Conservation (phyloP, 2,329 filamentous ascomycete species). For the Neurospora crassa region DNA sequence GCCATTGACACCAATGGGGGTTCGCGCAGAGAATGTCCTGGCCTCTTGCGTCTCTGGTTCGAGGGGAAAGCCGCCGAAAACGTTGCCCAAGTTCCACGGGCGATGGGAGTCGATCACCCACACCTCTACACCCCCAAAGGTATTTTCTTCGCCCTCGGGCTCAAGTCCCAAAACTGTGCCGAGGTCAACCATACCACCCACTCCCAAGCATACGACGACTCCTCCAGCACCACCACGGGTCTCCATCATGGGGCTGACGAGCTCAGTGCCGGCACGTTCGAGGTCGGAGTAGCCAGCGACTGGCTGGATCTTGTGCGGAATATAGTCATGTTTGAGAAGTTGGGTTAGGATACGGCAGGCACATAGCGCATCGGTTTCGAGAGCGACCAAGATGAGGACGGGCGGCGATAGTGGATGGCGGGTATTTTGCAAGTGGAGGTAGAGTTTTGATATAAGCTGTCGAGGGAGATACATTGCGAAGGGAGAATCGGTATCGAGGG, state of each 20-base stretch:
- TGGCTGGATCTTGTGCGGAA: slow-evolving; percentile 93
- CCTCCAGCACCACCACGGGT: slow-evolving; percentile 76
- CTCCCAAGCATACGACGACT: slow-evolving; percentile 83
- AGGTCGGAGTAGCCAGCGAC: slow-evolving; percentile 89
- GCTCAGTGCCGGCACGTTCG: slow-evolving; percentile 64
- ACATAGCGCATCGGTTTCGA: slow-evolving; percentile 92
- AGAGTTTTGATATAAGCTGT: slow-evolving; percentile 79
- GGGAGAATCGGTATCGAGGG: slow-evolving; percentile 22
- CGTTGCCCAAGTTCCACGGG: slow-evolving; percentile 90
- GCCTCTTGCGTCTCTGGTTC: slow-evolving; percentile 40
- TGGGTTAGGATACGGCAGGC: slow-evolving; percentile 89
- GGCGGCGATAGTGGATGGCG: slow-evolving; percentile 86
- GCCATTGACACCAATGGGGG: slow-evolving; percentile 57
- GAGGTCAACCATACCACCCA: slow-evolving; percentile 85
- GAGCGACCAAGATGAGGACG: slow-evolving; percentile 81
- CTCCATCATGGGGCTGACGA: slow-evolving; percentile 80
- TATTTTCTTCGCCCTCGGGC: slow-evolving; percentile 52
- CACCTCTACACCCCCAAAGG: slow-evolving; percentile 79
- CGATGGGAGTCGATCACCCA: slow-evolving; percentile 89
- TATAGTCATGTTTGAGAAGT: slow-evolving; percentile 94
- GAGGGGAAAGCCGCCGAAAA: slow-evolving; percentile 67
- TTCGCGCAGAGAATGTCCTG: slow-evolving; percentile 38
- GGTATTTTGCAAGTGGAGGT: slow-evolving; percentile 76
- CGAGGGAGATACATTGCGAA: slow-evolving; percentile 85
- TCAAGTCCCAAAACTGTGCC: slow-evolving; percentile 70